Evolutionary conservation across 768 basidiomycete species (phyloP).

Genomic region (Leucocoprinus sp.): DNA sequence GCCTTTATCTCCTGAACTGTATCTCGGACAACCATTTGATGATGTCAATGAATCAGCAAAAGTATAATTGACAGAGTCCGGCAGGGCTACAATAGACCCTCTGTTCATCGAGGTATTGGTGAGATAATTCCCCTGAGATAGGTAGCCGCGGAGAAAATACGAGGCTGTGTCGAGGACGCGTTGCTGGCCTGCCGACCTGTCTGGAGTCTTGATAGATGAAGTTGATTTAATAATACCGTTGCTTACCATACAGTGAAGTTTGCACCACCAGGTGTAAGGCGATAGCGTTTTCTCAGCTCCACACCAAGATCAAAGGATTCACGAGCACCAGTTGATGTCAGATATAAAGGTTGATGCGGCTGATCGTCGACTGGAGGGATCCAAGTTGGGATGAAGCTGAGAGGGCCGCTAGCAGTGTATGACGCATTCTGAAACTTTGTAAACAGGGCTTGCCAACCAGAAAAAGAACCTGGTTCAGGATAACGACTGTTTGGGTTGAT

Average conservation of each 20-base stretch:
- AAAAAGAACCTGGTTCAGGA: neutral
- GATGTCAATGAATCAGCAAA: slow-evolving; percentile 2
- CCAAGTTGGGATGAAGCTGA: neutral
- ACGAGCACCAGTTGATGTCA: neutral
- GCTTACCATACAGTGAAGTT: slow-evolving; percentile 1
- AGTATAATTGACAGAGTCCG: neutral
- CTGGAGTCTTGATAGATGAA: neutral
- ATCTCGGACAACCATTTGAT: neutral
- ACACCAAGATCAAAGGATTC: neutral
- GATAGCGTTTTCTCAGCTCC: neutral
- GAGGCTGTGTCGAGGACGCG: neutral
- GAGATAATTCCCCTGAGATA: slow-evolving; percentile 1
- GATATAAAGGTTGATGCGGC: neutral
- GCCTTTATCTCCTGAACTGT: neutral
- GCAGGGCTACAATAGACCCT: neutral
- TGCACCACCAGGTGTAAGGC: neutral
- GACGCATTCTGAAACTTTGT: neutral
- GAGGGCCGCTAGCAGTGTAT: neutral
- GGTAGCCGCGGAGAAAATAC: neutral
- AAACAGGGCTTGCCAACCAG: neutral
- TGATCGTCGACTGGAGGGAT: neutral
- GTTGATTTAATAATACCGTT: neutral
- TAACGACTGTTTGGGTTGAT: neutral
- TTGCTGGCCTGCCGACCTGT: neutral
- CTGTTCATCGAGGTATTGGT: neutral